Base-by-base conservation (phyloP, 352 stramenopile species). In the Blastocystis sp. region DNA sequence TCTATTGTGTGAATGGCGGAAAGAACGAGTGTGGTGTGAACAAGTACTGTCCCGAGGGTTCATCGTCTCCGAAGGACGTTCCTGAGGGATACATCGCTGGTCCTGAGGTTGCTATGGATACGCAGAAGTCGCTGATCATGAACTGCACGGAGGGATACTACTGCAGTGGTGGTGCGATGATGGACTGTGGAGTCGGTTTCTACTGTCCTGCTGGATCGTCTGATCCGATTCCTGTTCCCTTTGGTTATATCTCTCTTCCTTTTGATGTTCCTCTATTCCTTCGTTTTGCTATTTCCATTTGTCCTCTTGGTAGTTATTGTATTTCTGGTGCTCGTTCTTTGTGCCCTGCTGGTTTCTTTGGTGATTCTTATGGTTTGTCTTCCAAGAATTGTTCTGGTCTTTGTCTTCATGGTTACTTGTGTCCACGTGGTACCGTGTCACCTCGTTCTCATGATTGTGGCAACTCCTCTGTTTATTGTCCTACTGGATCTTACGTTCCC, bases 191-290 rank as follows among this genome's bases (percentile, higher is more conserved):
- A 48, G 42, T 72, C 27, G 61, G 40, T 27, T 49, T 49, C 29
- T 72, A 72, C 42, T 72, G 61, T 48, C 61, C 61, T 48, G 61
- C 61, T 16, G 61, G 61, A 48, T 72, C 61, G 4, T n/a, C 29
- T 48, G 42, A 11, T 44, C 61, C 61, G 36, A 72, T 44, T 1
- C 3, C 1, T 44, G 32, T 72, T 11, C 21, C 61, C 14, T 7
- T 18, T 36, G 61, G 61, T 48, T 48, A 72, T 44, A 44, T 44
- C 27, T 72, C 27, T 36, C n/a, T 7, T 48, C 61, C 32, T 3
- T 3, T 18, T 27, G 36, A 42, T 18, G n/a, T 24, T 44, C 1
- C 9, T 44, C 6, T 49, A 27, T 7, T 18, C 42, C 4, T 51
- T 44, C 32, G 32, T 48, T 72, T 4, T n/a, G 61, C 14, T 27